phyloP scores from a whole-genome alignment of 2,329 filamentous ascomycete species.

The Pseudopyrenochaeta lycopersici region DNA sequence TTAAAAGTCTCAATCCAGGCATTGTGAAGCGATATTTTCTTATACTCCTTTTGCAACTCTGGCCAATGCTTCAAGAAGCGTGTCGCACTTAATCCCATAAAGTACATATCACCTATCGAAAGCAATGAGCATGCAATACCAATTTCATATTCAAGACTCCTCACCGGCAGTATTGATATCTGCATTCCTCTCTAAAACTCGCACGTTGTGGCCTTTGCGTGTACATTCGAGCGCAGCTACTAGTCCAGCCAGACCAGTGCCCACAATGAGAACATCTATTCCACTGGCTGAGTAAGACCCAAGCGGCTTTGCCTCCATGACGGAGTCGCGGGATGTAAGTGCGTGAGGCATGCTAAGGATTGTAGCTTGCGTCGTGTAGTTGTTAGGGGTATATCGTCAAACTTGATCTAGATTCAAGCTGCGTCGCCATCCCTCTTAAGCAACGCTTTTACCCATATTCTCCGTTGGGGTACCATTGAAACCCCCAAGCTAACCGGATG shows the following conservation, averaged over 20 bases:
- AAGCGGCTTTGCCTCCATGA: constrained; percentile 58
- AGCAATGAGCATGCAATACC: constrained; percentile 9
- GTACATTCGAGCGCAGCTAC: constrained; percentile 50
- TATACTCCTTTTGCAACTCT: constrained; percentile 61
- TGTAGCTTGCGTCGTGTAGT: not conserved
- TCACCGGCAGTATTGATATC: constrained; percentile 63
- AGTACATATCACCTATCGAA: constrained; percentile 65
- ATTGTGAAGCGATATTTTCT: constrained; percentile 62
- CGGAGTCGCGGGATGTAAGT: constrained; percentile 58
- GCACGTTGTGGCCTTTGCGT: constrained; percentile 52
- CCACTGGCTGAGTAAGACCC: constrained; percentile 59
- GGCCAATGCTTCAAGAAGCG: constrained; percentile 66
- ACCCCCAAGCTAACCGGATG: constrained; percentile 29
- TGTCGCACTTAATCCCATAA: constrained; percentile 66
- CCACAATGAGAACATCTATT: constrained; percentile 52
- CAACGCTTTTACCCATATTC: constrained; percentile 9
- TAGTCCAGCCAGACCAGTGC: constrained; percentile 50
- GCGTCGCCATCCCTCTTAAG: constrained; percentile 24
- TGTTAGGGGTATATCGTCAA: constrained; percentile 13
- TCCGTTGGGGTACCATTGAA: constrained; percentile 32
- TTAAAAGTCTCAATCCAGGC: constrained; percentile 66
- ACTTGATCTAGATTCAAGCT: constrained; percentile 2
- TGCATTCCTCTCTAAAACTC: constrained; percentile 54
- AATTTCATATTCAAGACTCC: constrained; percentile 11
- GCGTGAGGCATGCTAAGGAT: constrained; percentile 47